These are phyloP conservation scores for Xylaria sp. DNA, from an alignment of 2,329 filamentous ascomycete species.

Conservation along the genomic window DNA sequence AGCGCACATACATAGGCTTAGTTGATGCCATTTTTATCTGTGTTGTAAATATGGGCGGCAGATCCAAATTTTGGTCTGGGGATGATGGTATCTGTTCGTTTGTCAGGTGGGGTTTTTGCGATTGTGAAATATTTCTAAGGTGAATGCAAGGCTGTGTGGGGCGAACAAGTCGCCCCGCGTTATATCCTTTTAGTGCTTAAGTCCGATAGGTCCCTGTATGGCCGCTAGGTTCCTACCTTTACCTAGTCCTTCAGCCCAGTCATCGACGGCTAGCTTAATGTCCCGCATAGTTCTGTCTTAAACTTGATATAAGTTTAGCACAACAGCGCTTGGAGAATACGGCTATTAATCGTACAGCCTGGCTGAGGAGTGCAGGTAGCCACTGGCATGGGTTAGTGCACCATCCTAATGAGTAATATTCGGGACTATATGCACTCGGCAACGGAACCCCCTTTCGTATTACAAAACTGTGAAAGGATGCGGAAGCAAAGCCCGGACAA, in stretches of 20 bases:
- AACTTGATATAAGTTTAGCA: not conserved
- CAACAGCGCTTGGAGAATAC: not conserved
- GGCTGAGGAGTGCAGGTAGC: not conserved
- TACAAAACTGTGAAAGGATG: not conserved
- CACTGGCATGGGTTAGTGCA: not conserved
- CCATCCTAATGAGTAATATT: not conserved
- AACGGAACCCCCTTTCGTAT: not conserved
- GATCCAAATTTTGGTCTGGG: not conserved
- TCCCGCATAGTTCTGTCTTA: not conserved
- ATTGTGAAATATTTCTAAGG: constrained; percentile 44
- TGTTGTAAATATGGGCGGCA: not conserved
- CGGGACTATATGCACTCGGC: not conserved
- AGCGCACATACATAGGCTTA: constrained; percentile 36
- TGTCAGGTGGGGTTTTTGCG: constrained; percentile 42
- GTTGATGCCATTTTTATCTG: constrained; percentile 42
- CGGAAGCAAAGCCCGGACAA: not conserved
- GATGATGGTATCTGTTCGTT: constrained; percentile 1
- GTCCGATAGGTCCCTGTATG: no score
- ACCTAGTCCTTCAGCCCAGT: not conserved
- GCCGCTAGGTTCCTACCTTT: no score
- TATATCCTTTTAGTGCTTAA: constrained; percentile 28
- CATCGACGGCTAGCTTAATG: not conserved
- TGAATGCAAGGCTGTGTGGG: constrained; percentile 34
- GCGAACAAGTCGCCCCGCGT: constrained; percentile 28
- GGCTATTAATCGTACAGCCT: not conserved